phyloP scores from a whole-genome alignment of 106 monocot genomes.

The Allium fistulosum region DNA sequence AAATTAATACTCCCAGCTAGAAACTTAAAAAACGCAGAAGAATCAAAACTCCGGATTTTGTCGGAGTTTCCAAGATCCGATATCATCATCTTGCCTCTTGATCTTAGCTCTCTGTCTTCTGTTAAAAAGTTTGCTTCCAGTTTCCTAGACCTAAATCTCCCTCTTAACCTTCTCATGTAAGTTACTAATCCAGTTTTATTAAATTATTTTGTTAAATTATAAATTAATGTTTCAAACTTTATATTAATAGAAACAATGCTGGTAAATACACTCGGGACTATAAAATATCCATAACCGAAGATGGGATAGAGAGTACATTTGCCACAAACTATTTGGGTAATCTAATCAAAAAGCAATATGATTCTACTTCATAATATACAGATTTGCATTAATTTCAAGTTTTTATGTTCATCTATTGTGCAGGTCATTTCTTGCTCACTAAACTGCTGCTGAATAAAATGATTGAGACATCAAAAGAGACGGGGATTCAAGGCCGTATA shows the following conservation, averaged over 20 bases:
- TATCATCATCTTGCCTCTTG: constrained; percentile 71
- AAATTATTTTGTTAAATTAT: no score
- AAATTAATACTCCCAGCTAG: constrained; percentile 75
- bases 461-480: constrained; percentile 51
- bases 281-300: constrained; percentile 62
- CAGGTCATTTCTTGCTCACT: constrained; percentile 65
- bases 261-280: constrained; percentile 67
- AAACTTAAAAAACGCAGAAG: constrained; percentile 61
- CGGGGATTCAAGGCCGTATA: constrained; percentile 71
- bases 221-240: no score
- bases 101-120: constrained; percentile 86
- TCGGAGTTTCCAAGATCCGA: constrained; percentile 54
- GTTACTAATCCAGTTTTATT: background rate
- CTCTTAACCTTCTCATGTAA: constrained; percentile 92
- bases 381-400: no score
- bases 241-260: constrained; percentile 73
- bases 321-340: constrained; percentile 92
- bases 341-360: no score
- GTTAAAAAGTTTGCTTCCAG: constrained; percentile 60
- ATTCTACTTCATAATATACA: no score
- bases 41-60: constrained; percentile 31
- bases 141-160: constrained; percentile 70
- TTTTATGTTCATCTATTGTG: background rate
- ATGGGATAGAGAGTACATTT: constrained; percentile 90
- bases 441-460: constrained; percentile 69